Conservation (phyloP, 352 stramenopile species). For the Phytopythium delawarense region DNA sequence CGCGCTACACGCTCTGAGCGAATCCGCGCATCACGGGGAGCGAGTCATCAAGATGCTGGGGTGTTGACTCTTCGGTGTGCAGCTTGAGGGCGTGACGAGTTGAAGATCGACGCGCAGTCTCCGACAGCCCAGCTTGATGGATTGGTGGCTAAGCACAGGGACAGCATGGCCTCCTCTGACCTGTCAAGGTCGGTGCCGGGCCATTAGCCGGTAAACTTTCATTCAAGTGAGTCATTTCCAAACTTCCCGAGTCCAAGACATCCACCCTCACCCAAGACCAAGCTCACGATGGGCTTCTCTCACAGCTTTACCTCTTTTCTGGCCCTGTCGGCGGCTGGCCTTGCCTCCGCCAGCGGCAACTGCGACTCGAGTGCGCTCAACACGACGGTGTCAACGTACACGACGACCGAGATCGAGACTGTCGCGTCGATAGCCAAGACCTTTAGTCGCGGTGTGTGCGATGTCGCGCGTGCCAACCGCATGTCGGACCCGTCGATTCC, state of each 20-base stretch:
- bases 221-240: not conserved
- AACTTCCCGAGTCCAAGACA: not conserved
- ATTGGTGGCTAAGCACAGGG: too few species aligned
- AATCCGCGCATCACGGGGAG: too few species aligned
- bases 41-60: too few species aligned
- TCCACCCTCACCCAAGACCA: not conserved
- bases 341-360: not conserved
- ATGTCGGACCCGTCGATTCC: slow-evolving; percentile 15
- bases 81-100: too few species aligned
- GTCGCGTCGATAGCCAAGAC: slow-evolving; percentile 7
- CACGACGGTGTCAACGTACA: slow-evolving; percentile 10
- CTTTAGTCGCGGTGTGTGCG: slow-evolving; percentile 12
- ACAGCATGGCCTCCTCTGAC: too few species aligned
- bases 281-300: not conserved
- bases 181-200: too few species aligned
- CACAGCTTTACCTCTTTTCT: not conserved
- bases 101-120: too few species aligned
- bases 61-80: too few species aligned
- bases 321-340: not conserved
- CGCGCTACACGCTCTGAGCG: too few species aligned
- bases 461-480: slow-evolving; percentile 12
- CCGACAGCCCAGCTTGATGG: too few species aligned
- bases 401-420: slow-evolving; percentile 6
- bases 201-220: too few species aligned
- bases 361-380: slow-evolving; percentile 13